phyloP scores from a whole-genome alignment of 352 stramenopile species.

The Globisporangium heterothallicum region DNA sequence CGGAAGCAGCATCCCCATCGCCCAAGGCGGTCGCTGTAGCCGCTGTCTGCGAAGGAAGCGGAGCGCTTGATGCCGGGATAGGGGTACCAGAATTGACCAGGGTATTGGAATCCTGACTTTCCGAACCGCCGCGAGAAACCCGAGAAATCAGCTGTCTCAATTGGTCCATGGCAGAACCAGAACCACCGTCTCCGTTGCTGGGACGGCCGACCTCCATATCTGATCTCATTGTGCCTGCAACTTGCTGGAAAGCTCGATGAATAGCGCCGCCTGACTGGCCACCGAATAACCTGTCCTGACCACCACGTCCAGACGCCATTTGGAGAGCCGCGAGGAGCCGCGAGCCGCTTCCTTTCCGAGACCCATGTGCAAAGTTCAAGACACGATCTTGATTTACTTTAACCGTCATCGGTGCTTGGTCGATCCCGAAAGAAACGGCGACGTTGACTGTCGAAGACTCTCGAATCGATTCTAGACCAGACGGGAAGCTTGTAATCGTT shows the following conservation, averaged over 20 bases:
- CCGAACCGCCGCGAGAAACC: conserved; percentile 12
- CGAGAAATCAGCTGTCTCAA: conserved; percentile 46
- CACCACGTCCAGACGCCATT: conserved; percentile 20
- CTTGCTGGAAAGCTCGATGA: conserved; percentile 38
- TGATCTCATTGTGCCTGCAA: conserved; percentile 25
- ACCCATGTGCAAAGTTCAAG: conserved; percentile 42
- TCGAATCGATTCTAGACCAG: conserved; percentile 41
- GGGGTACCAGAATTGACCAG: not conserved
- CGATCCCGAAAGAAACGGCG: conserved; percentile 43
- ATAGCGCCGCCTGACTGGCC: conserved; percentile 9
- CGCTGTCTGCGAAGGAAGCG: not conserved
- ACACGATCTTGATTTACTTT: conserved; percentile 59
- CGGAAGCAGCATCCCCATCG: not conserved
- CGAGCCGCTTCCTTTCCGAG: conserved; percentile 31
- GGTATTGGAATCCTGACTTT: not conserved
- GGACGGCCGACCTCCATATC: conserved; percentile 1
- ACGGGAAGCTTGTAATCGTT: conserved; percentile 58
- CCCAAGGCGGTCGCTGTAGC: not conserved
- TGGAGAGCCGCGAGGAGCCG: conserved; percentile 58
- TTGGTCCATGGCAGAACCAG: conserved; percentile 41
- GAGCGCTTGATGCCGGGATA: not conserved
- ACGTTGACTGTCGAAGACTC: conserved; percentile 41
- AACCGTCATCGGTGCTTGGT: conserved; percentile 24
- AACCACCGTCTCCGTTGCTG: not conserved
- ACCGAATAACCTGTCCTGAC: conserved; percentile 16